Evolutionary conservation across 208 protist species (phyloP).

Genomic region (Crithidia acanthocephali): DNA sequence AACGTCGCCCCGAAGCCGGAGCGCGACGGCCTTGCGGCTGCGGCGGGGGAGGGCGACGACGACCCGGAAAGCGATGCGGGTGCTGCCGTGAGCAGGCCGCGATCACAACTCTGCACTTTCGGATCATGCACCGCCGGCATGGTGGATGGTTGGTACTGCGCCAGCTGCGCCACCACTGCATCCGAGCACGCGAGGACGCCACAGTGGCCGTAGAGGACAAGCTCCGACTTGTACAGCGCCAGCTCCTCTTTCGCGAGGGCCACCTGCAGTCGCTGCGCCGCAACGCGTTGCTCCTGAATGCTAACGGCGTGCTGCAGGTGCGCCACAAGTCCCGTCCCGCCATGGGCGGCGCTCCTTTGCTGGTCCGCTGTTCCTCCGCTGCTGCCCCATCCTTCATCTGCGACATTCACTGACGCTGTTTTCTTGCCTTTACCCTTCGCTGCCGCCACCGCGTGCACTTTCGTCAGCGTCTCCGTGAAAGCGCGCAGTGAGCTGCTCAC

Average conservation of each 20-base stretch:
- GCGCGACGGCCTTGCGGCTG: not conserved
- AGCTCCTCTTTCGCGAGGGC: constrained; percentile 85
- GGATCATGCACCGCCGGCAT: no score
- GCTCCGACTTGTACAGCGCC: constrained; percentile 71
- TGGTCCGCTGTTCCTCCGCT: not conserved
- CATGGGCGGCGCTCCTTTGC: not conserved
- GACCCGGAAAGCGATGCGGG: no score
- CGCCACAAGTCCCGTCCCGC: constrained; percentile 4
- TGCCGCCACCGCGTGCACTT: constrained; percentile 16
- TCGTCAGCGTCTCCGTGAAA: constrained; percentile 40
- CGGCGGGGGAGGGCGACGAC: not conserved
- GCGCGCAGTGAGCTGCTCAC: constrained; percentile 51
- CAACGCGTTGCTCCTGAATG: constrained; percentile 40
- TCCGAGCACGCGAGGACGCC: constrained; percentile 59
- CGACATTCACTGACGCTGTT: constrained; percentile 1
- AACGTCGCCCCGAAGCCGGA: constrained; percentile 40
- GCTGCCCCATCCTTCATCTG: not conserved
- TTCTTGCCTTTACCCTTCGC: not conserved
- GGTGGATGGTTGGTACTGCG: not conserved
- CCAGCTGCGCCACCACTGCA: constrained; percentile 17
- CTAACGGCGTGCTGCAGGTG: constrained; percentile 48
- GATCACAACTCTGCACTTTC: no score
- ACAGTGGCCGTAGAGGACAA: constrained; percentile 52
- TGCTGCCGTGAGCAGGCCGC: not conserved
- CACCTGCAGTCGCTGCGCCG: constrained; percentile 48